Percentiles rank a stretch among this genome's conserved stretches.
phyloP scores from a whole-genome alignment of 129 eudicot species.

The Tanacetum coccineum region DNA sequence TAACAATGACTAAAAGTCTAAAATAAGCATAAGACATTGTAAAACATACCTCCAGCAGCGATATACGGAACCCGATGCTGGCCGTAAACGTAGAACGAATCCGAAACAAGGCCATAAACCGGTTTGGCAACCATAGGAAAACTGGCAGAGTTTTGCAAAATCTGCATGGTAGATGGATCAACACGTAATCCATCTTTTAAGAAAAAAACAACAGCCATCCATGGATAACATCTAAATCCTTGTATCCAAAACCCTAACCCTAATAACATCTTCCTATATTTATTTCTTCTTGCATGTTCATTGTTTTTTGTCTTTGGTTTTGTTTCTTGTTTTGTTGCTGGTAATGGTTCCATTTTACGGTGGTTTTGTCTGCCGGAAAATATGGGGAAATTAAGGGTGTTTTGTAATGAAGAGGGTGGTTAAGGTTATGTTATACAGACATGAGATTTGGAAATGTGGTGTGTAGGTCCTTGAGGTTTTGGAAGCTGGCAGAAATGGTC shows the following conservation, averaged over 20 bases:
- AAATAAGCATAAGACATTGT: too few relatives aligned
- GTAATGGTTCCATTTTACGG: constrained; percentile 9
- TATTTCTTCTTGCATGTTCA: background rate
- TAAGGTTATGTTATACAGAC: too few relatives aligned
- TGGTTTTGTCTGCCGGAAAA: too few relatives aligned
- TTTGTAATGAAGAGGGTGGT: too few relatives aligned
- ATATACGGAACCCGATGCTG: constrained; percentile 92
- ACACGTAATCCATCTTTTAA: constrained; percentile 68
- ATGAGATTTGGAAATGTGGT: too few relatives aligned
- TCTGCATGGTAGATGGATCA: constrained; percentile 79
- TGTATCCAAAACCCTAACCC: constrained; percentile 83
- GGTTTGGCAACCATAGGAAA: constrained; percentile 97
- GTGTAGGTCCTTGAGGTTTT: too few relatives aligned
- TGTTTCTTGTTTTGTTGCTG: background rate
- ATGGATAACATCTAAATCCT: constrained; percentile 87
- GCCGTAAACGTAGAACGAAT: constrained; percentile 60
- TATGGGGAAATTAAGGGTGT: too few relatives aligned
- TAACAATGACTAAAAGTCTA: too few relatives aligned
- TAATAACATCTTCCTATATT: constrained; percentile 35
- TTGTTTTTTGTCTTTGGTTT: constrained; percentile 20
- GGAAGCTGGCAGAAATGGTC: too few relatives aligned
- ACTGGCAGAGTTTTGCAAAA: constrained; percentile 76
- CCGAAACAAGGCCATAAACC: constrained; percentile 76
- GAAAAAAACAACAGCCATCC: constrained; percentile 77
- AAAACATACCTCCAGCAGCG: constrained; percentile 68